Percentiles rank a stretch among this genome's conserved stretches.
Conservation (phyloP, 768 basidiomycete genomes). For the Lyophyllum semitale region DNA sequence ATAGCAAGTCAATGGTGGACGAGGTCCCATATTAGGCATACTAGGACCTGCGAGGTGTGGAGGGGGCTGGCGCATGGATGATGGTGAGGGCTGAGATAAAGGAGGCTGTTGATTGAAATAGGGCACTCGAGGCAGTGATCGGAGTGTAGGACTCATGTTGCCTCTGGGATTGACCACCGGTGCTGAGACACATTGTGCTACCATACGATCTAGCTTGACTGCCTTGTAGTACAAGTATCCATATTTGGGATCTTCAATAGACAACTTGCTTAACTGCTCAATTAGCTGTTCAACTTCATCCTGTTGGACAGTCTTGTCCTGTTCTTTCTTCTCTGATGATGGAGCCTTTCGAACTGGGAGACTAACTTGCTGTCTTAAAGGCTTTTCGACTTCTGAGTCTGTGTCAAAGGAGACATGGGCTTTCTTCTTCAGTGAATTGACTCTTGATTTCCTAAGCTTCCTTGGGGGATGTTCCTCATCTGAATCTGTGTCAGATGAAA, state of each 20-base stretch:
- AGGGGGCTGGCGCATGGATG: not conserved
- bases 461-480: too few species aligned
- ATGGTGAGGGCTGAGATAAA: not conserved
- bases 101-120: not conserved
- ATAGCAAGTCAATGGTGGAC: not conserved
- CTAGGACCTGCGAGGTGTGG: not conserved
- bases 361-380: too few species aligned
- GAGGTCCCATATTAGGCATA: not conserved
- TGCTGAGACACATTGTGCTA: not conserved
- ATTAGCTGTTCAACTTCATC: not conserved
- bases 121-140: too few species aligned
- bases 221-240: constrained; percentile 1
- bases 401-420: too few species aligned
- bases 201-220: not conserved
- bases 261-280: not conserved
- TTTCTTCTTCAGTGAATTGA: too few species aligned
- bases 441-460: too few species aligned
- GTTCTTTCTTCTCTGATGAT: too few species aligned
- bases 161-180: not conserved
- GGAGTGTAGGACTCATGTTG: too few species aligned
- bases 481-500: too few species aligned
- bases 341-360: too few species aligned
- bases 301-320: too few species aligned
- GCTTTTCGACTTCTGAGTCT: too few species aligned
- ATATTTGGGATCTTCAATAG: constrained; percentile 4